Conservation (phyloP, 129 eudicot genomes). For the Logfia minima region DNA sequence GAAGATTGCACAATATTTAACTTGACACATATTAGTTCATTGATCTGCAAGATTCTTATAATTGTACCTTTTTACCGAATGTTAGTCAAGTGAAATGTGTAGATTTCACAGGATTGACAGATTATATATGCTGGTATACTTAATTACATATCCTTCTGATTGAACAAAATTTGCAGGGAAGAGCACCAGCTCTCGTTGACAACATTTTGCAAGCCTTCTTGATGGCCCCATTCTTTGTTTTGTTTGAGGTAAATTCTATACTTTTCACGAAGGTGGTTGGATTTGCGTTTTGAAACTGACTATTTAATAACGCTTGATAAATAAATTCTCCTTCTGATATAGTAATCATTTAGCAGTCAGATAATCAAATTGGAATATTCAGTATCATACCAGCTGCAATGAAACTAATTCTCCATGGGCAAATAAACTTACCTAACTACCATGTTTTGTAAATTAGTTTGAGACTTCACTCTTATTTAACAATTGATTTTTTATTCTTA, state of each 20-base stretch:
- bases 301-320: background rate
- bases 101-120: background rate
- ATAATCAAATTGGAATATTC: background rate
- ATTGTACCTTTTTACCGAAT: background rate
- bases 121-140: background rate
- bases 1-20: background rate
- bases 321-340: too few species aligned
- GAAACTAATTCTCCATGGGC: background rate
- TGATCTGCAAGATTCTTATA: background rate
- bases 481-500: background rate
- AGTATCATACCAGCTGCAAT: background rate
- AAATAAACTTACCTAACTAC: background rate
- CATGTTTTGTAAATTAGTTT: background rate
- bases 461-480: background rate
- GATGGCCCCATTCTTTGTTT: conserved; percentile 62
- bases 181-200: conserved; percentile 63
- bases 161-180: conserved; percentile 33
- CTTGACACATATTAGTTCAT: background rate
- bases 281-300: background rate
- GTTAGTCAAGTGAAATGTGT: conserved; percentile 14
- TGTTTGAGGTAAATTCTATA: conserved; percentile 42
- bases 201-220: conserved; percentile 54
- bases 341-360: background rate
- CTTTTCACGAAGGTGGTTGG: background rate
- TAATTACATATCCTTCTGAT: background rate